Conservation (phyloP, 176 grass and related monocot genomes). For the Ensete ventricosum region DNA sequence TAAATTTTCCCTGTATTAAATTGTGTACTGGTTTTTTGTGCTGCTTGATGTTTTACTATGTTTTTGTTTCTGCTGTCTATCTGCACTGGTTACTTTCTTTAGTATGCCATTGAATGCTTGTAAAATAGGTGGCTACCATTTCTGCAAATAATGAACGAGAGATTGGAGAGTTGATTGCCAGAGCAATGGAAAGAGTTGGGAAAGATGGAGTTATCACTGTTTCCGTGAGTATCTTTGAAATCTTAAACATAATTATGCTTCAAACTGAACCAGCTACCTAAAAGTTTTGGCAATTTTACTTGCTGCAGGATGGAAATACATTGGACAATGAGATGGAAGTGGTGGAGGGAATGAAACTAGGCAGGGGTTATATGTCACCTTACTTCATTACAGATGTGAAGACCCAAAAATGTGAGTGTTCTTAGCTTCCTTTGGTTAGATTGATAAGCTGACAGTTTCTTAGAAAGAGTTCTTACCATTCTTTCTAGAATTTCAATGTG, state of each 20-base stretch:
- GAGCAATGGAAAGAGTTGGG: conserved; percentile 82
- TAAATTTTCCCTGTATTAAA: not conserved
- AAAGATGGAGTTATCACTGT: conserved; percentile 93
- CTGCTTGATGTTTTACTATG: not conserved
- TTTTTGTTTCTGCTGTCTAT: too few species aligned
- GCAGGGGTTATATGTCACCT: conserved; percentile 93
- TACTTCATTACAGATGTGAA: conserved; percentile 87
- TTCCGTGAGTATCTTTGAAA: conserved; percentile 44
- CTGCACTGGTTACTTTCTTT: not conserved
- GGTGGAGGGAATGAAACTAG: conserved; percentile 88
- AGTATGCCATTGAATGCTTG: conserved; percentile 1
- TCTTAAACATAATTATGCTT: conserved; percentile 20
- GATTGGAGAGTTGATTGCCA: conserved; percentile 88
- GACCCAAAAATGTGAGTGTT: conserved; percentile 88
- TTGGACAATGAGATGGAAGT: conserved; percentile 71
- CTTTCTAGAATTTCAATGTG: conserved; percentile 8
- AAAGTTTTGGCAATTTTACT: not conserved
- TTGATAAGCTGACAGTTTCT: not conserved
- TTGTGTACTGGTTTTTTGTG: not conserved
- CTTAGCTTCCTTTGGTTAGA: not conserved
- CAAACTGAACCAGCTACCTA: not conserved
- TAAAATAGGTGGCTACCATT: conserved; percentile 78
- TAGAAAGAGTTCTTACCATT: not conserved
- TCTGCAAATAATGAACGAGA: conserved; percentile 92
- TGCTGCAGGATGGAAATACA: conserved; percentile 73